Base-by-base conservation (phyloP, 2,329 filamentous ascomycete genomes). In the Geosmithia flava region DNA sequence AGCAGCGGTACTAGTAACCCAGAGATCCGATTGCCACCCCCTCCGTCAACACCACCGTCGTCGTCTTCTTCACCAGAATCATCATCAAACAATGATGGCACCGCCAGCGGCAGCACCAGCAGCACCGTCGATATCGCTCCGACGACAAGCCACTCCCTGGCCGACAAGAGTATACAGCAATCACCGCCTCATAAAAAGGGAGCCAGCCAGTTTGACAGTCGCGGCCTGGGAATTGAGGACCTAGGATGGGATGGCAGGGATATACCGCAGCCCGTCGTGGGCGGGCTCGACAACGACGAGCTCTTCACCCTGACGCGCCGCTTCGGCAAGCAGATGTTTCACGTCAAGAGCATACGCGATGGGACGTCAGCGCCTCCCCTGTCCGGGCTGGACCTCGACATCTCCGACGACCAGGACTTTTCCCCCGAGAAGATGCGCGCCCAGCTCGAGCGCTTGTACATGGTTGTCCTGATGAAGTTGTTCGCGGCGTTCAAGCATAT, bases 401-500 rank as follows among this genome's bases (percentile, higher is more conserved):
- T 87, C 49, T 82, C 86, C 4, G 83, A 89, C 40, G 82, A 91
- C 48, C 87, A 93, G 54, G 84, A 90, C 49, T 93, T 93, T 61
- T 87, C 84, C 0, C 87, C 87, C 0, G 87, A 93, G 58, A 93
- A 93, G 65, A 68, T 94, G 43, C 75, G 87, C 11, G 78, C 82
- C 2, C 88, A 85, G 47, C 61, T 93, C 3, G 88, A 94, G 64
- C 74, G 88, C 15, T 68, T 93, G 11, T 94, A 94, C 60, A 89
- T 88, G 74, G 87, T 83, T 0, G 78, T 94, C 1, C 69, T 84
- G 7, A 75, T 90, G 45, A 74, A 80, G 15, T 44, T 88, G 13
- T 73, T 88, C 42, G 73, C 70, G 0, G 74, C 78, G 16, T 76
- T 76, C 51, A 91, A 93, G 57, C 87, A 95, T 51, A 73, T 90